phyloP scores from a whole-genome alignment of 257 asterid genomes.

The Gentiana straminea region DNA sequence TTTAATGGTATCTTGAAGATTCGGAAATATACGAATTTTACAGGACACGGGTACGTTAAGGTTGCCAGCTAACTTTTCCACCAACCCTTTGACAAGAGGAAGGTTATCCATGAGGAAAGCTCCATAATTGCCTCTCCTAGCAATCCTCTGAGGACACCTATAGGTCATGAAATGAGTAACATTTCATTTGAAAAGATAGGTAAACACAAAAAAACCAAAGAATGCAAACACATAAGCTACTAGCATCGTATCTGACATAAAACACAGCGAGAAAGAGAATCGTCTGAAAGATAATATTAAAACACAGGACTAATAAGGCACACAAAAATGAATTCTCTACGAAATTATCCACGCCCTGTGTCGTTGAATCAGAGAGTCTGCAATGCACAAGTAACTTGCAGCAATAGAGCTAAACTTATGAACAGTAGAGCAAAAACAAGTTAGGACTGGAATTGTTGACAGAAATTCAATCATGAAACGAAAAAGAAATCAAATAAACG shows the following conservation, averaged over 20 bases:
- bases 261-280: neutral
- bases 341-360: neutral
- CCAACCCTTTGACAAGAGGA: conserved; percentile 73
- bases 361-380: no score
- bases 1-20: conserved; percentile 62
- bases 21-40: conserved; percentile 78
- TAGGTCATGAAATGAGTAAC: conserved; percentile 5
- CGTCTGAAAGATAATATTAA: neutral
- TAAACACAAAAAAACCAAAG: neutral
- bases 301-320: no score
- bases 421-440: neutral
- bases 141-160: conserved; percentile 97
- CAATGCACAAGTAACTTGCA: neutral
- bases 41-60: conserved; percentile 82
- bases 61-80: conserved; percentile 59
- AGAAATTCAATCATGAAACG: neutral
- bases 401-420: neutral
- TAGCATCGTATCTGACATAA: neutral
- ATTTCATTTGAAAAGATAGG: conserved; percentile 1
- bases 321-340: no score
- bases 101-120: conserved; percentile 98
- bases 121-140: conserved; percentile 83
- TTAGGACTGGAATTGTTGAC: no score
- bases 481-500: neutral
- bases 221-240: neutral